These are phyloP conservation scores for Chlorella variabilis DNA, from an alignment of 163 green algal genomes.

Conservation along the genomic window DNA sequence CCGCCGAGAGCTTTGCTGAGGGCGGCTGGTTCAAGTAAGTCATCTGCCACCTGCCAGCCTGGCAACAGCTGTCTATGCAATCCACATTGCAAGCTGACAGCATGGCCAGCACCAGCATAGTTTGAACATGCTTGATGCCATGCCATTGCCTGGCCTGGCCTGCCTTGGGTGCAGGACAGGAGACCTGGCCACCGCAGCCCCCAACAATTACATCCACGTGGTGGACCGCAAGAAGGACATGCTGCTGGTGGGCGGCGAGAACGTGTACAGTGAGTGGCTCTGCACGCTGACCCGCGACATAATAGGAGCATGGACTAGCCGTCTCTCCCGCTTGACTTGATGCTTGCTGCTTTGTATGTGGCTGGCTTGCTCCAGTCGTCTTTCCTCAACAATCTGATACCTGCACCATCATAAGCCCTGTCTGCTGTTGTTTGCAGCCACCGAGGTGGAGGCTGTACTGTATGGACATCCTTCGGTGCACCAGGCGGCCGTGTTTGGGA, in stretches of 20 bases:
- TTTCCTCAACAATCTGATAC: background rate
- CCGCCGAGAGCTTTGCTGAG: constrained; percentile 54
- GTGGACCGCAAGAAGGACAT: constrained; percentile 94
- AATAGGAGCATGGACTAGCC: too few species aligned
- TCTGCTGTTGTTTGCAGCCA: too few species aligned
- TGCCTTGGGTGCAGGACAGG: constrained; percentile 58
- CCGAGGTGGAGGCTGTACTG: constrained; percentile 81
- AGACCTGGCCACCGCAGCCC: constrained; percentile 68
- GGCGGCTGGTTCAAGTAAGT: constrained; percentile 77
- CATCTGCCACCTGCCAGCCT: background rate
- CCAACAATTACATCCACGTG: constrained; percentile 74
- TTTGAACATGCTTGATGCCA: background rate
- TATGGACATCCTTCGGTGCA: constrained; percentile 70
- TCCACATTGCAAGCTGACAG: too few species aligned
- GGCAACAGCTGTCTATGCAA: too few species aligned
- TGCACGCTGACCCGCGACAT: too few species aligned
- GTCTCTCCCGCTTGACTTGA: too few species aligned
- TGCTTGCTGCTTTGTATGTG: too few species aligned
- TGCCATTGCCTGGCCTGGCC: background rate
- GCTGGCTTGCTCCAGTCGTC: background rate
- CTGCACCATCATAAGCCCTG: too few species aligned
- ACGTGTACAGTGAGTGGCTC: constrained; percentile 79
- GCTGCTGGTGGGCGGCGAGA: constrained; percentile 89
- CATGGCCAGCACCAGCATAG: background rate
- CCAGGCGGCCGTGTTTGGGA: constrained; percentile 81